Evolutionary conservation across 2,329 filamentous ascomycete genomes (phyloP), one percentile per base, ranked within the genome.

Genomic region (Talaromyces sp.): DNA sequence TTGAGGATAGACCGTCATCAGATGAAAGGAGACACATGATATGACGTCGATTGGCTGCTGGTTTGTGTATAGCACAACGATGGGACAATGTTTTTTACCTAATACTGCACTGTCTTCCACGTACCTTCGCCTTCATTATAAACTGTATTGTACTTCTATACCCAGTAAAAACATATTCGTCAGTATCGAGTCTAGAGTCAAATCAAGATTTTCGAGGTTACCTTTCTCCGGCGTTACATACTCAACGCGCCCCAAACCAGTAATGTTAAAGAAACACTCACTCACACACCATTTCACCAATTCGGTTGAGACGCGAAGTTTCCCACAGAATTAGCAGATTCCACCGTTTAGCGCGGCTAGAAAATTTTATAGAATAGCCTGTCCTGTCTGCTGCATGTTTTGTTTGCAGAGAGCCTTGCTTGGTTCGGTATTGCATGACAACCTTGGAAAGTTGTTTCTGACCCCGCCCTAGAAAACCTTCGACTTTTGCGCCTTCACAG

Each of bases 21-120:
- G 25, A 19, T 45, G 47, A n/a, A 7, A 25, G 22, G 4, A 19
- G 15, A 31, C 17, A 31, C 15, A 31, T 53, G 49, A n/a, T 2
- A 31, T 53, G 49, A 31, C 27, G 49, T 53, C 7, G 27, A 53
- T n/a, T 43, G 11, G 6, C 34, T 59, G 36, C 29, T 11, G 19
- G 0, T 25, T 7, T 22, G 4, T 5, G 31, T 36, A 56, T 56
- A 38, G 29, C 25, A 25, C 53, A 5, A 36, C 11, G n/a, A 22
- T 19, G 31, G 29, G 15, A 36, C 29, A 36, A 1, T 25, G 5
- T 13, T 22, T 59, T 53, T 64, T 60, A 58, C 64, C 59, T 11
- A 63, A 66, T 64, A 58, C 34, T 15, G 53, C 56, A 64, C 63
- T 64, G 34, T 49, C 34, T 64, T 60, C 63, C 63, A 64, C 19